Conservation (phyloP, 129 eudicot species). For the Calendula officinalis region DNA sequence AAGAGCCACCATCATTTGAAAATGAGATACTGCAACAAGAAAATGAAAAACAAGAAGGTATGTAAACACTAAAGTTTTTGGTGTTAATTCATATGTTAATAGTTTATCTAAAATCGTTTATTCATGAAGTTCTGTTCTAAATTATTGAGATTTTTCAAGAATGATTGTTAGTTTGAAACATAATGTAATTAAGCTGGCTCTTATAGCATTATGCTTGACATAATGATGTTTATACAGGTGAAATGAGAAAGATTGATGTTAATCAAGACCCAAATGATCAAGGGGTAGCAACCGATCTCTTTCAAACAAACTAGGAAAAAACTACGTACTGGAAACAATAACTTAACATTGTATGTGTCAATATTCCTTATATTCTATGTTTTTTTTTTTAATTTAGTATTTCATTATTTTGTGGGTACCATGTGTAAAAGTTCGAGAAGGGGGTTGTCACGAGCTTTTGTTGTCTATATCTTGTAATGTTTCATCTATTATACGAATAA, state of each 20-base stretch:
- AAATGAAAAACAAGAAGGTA: conserved; percentile 22
- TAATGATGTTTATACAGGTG: conserved; percentile 22
- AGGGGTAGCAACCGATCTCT: conserved; percentile 28
- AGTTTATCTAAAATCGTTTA: neutral
- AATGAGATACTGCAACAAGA: conserved; percentile 16
- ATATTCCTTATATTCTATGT: neutral
- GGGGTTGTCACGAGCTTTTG: conserved; percentile 14
- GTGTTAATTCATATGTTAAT: neutral
- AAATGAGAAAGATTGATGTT: conserved; percentile 33
- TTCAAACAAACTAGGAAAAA: conserved; percentile 24
- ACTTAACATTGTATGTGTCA: neutral
- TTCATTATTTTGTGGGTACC: conserved; percentile 6
- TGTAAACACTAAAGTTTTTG: neutral
- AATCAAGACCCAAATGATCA: conserved; percentile 36
- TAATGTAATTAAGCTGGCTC: neutral
- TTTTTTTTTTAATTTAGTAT: conserved; percentile 4
- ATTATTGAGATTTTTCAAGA: neutral
- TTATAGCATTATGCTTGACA: neutral
- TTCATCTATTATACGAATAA: conserved; percentile 21
- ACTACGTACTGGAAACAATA: conserved; percentile 8
- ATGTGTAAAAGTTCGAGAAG: conserved; percentile 1
- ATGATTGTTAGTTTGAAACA: neutral
- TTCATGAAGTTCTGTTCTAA: neutral
- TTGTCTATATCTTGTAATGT: conserved; percentile 8
- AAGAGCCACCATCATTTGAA: conserved; percentile 19